phyloP scores from a whole-genome alignment of 805 yeast species.

The Candida chauliodis region DNA sequence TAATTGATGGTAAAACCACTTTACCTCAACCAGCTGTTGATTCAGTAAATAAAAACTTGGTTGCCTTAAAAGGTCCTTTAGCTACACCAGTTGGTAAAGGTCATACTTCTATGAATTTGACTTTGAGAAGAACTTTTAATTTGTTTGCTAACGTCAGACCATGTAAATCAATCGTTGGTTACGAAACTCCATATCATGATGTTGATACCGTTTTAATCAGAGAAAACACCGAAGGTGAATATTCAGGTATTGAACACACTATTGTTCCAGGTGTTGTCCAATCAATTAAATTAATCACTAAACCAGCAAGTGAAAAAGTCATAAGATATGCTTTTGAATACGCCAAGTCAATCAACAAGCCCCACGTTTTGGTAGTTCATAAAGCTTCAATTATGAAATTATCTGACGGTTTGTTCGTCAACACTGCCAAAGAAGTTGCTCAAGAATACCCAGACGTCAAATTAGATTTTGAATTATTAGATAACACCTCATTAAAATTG shows the following conservation, averaged over 20 bases:
- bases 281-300: slow-evolving; percentile 94
- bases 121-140: slow-evolving; percentile 94
- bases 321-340: slow-evolving; percentile 96
- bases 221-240: slow-evolving; percentile 99
- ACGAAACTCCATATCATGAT: slow-evolving; percentile 81
- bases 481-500: slow-evolving; percentile 89
- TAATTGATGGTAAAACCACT: slow-evolving; percentile 89
- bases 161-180: slow-evolving; percentile 89
- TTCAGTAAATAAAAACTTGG: slow-evolving; percentile 86
- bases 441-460: slow-evolving; percentile 89
- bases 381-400: slow-evolving; percentile 98
- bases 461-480: slow-evolving; percentile 83
- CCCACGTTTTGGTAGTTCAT: slow-evolving; percentile 91
- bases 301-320: slow-evolving; percentile 93
- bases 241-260: slow-evolving; percentile 98
- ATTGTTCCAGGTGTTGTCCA: slow-evolving; percentile 98
- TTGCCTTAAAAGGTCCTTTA: slow-evolving; percentile 96
- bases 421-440: slow-evolving; percentile 84
- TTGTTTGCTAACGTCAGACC: slow-evolving; percentile 97
- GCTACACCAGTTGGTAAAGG: slow-evolving; percentile 99
- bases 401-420: slow-evolving; percentile 95
- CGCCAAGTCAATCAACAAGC: slow-evolving; percentile 83
- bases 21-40: slow-evolving; percentile 90
- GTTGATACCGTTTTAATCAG: slow-evolving; percentile 95
- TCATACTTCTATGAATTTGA: slow-evolving; percentile 94